A percentile compares a stretch with the other conserved stretches of the same genome.
These are phyloP conservation scores for Lippia alba DNA, from an alignment of 305 asterid species.

Conservation along the genomic window DNA sequence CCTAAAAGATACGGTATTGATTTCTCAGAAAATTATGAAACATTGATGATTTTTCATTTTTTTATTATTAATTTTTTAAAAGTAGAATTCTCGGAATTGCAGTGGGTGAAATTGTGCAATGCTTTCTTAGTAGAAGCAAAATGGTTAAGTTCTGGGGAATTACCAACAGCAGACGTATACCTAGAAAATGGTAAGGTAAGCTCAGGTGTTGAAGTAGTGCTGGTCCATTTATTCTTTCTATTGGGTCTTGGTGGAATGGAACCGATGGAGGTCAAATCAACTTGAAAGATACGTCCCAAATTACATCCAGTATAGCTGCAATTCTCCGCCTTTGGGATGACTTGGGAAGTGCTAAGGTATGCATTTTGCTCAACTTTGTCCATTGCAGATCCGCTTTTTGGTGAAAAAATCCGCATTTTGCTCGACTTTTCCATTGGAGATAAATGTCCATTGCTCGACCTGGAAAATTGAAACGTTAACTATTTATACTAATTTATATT, in stretches of 20 bases:
- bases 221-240: slow-evolving; percentile 44
- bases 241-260: slow-evolving; percentile 41
- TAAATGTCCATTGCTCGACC: no score
- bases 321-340: slow-evolving; percentile 55
- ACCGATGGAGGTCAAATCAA: neutral
- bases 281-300: neutral
- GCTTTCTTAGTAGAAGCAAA: slow-evolving; percentile 52
- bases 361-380: no score
- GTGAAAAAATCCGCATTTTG: no score
- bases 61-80: no score
- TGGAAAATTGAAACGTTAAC: no score
- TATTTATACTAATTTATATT: no score
- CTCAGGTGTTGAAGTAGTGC: slow-evolving; percentile 43
- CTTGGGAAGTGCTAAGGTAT: slow-evolving; percentile 52
- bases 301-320: slow-evolving; percentile 30
- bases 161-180: slow-evolving; percentile 40
- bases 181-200: slow-evolving; percentile 50
- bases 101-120: slow-evolving; percentile 53
- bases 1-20: slow-evolving; percentile 36
- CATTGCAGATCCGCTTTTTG: no score
- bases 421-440: no score
- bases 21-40: neutral
- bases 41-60: neutral
- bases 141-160: slow-evolving; percentile 42
- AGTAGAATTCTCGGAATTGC: no score